Evolutionary conservation across 345 rosid genomes (phyloP).

Genomic region (Bruguiera parviflora): DNA sequence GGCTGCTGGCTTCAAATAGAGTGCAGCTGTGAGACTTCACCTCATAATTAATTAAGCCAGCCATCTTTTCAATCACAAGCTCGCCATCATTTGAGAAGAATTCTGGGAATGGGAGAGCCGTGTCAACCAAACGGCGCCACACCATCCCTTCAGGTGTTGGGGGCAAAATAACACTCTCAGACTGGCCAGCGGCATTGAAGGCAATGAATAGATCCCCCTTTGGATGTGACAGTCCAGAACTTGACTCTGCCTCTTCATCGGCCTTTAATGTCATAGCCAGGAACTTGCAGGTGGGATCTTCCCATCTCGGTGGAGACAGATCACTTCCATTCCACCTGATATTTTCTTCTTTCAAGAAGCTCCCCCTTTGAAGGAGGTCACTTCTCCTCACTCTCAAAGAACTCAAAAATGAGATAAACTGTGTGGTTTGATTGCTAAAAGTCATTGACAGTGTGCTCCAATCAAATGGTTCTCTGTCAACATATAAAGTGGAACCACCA

Average conservation of each 20-base stretch:
- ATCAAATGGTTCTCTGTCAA: conserved; percentile 50
- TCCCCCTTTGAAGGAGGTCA: conserved; percentile 60
- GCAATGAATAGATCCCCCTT: conserved; percentile 61
- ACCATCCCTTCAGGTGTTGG: conserved; percentile 46
- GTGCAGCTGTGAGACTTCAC: conserved; percentile 82
- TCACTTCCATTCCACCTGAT: conserved; percentile 75
- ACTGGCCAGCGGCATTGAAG: conserved; percentile 50
- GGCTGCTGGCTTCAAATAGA: conserved; percentile 61
- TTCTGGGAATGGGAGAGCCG: conserved; percentile 78
- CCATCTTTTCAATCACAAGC: conserved; percentile 44
- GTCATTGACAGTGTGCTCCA: conserved; percentile 64
- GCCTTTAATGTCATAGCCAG: conserved; percentile 68
- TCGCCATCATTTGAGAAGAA: conserved; percentile 64
- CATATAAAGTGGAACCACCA: conserved; percentile 57
- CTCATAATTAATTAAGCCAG: conserved; percentile 45
- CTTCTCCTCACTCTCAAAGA: conserved; percentile 57
- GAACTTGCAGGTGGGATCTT: conserved; percentile 61
- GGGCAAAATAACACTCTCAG: conserved; percentile 55
- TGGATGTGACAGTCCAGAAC: conserved; percentile 28
- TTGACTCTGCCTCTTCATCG: conserved; percentile 32
- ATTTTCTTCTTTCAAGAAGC: conserved; percentile 64
- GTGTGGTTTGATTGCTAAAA: conserved; percentile 62
- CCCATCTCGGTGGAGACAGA: conserved; percentile 73
- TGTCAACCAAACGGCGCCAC: conserved; percentile 71
- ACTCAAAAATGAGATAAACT: conserved; percentile 68